Conservation (phyloP, 2,329 filamentous ascomycete species). For the Diaporthe ilicicola region DNA sequence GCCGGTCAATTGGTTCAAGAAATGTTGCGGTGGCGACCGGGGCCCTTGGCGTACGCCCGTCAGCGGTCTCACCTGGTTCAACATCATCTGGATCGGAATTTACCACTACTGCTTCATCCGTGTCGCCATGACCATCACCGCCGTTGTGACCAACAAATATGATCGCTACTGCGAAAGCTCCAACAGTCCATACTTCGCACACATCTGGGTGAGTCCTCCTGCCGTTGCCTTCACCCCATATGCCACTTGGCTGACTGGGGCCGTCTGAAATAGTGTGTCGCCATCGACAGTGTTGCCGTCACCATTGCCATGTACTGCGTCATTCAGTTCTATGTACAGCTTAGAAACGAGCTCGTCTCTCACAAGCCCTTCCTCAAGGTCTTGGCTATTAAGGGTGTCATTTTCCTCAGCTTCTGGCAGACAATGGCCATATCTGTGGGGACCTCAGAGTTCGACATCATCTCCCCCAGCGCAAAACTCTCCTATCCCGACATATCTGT, state of each 20-base stretch:
- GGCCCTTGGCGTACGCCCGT: constrained; percentile 78
- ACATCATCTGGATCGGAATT: constrained; percentile 82
- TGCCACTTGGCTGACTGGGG: constrained; percentile 3
- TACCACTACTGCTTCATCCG: constrained; percentile 89
- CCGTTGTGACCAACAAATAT: constrained; percentile 75
- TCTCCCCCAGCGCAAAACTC: constrained; percentile 66
- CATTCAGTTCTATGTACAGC: constrained; percentile 85
- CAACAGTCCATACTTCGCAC: constrained; percentile 79
- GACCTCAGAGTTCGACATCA: constrained; percentile 66
- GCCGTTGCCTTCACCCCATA: constrained; percentile 10
- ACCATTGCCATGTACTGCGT: constrained; percentile 89
- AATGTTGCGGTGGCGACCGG: constrained; percentile 73
- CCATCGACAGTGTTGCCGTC: constrained; percentile 76
- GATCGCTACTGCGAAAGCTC: constrained; percentile 81
- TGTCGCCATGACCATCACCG: constrained; percentile 80
- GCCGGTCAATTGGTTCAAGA: constrained; percentile 75
- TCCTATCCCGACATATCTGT: constrained; percentile 81
- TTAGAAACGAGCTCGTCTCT: constrained; percentile 72
- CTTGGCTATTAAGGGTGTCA: constrained; percentile 86
- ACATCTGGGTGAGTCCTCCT: constrained; percentile 74
- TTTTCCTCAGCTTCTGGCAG: constrained; percentile 94
- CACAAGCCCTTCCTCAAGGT: constrained; percentile 83
- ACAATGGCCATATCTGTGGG: constrained; percentile 59
- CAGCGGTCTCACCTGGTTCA: constrained; percentile 90
- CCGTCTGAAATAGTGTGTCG: constrained; percentile 58